Conservation (phyloP, 495 filamentous ascomycete species). For the Clavariopsis aquatica region DNA sequence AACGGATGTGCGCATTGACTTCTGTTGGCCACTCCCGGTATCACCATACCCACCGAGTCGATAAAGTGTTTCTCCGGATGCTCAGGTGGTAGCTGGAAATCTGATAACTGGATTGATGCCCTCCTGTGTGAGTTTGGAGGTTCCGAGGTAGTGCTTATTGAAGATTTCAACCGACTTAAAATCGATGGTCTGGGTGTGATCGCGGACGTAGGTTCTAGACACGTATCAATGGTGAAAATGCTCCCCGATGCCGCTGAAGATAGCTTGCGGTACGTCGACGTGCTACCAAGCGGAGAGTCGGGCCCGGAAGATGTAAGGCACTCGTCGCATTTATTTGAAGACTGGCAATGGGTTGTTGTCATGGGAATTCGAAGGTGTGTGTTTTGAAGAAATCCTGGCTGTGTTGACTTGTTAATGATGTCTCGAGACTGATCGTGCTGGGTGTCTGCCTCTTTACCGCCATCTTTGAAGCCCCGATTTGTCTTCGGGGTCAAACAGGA, state of each 20-base stretch:
- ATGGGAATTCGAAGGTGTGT: neutral
- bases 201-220: neutral
- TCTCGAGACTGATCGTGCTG: neutral
- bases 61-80: slow-evolving; percentile 29
- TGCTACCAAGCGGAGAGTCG: neutral
- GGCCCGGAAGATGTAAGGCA: neutral
- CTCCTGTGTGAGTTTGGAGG: neutral
- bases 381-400: neutral
- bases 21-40: slow-evolving; percentile 23
- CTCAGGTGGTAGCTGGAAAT: slow-evolving; percentile 14
- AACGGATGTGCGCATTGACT: slow-evolving; percentile 6
- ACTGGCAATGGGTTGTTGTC: neutral
- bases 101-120: neutral
- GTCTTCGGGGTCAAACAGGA: neutral
- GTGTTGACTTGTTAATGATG: neutral
- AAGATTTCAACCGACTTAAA: neutral
- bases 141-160: neutral
- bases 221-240: neutral
- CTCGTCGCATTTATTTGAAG: neutral
- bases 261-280: neutral
- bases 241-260: neutral
- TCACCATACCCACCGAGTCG: slow-evolving; percentile 32
- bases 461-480: neutral
- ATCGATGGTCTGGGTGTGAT: neutral
- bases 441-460: neutral